A percentile compares a stretch with the other conserved stretches of the same genome.
phyloP scores from a whole-genome alignment of 106 monocot genomes.

The Apostasia shenzhenica region DNA sequence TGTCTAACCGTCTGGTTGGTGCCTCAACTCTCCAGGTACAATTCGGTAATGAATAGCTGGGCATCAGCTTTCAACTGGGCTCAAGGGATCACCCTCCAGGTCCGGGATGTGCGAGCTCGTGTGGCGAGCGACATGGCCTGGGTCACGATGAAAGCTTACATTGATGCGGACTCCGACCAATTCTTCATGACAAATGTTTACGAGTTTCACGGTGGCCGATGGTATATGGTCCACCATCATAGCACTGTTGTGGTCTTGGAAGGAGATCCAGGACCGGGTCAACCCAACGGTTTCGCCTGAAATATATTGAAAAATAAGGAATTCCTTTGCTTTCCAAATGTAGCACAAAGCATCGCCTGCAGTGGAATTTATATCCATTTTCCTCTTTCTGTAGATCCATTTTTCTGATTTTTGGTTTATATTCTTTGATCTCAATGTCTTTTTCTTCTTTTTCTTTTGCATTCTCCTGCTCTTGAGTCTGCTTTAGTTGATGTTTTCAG shows the following conservation, averaged over 20 bases:
- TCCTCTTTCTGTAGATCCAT: too few relatives aligned
- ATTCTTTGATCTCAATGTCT: too few relatives aligned
- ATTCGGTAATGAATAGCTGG: constrained; percentile 63
- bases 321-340: too few relatives aligned
- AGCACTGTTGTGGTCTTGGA: constrained; percentile 38
- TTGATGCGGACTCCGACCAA: constrained; percentile 39
- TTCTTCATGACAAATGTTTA: constrained; percentile 75
- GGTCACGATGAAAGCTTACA: constrained; percentile 79
- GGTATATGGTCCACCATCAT: constrained; percentile 89
- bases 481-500: too few relatives aligned
- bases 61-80: constrained; percentile 54
- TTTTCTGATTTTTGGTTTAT: too few relatives aligned
- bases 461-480: too few relatives aligned
- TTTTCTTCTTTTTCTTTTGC: too few relatives aligned
- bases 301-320: neutral
- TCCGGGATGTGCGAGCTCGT: constrained; percentile 64
- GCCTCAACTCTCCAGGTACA: constrained; percentile 20
- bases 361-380: too few relatives aligned
- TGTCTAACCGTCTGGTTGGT: too few relatives aligned
- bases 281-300: constrained; percentile 21
- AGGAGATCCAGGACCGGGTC: constrained; percentile 15
- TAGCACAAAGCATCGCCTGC: too few relatives aligned
- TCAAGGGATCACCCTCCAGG: constrained; percentile 36
- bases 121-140: constrained; percentile 52
- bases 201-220: constrained; percentile 48